Evolutionary conservation across 1,139 yeast genomes (phyloP).

Genomic region (Hyphopichia buzzinii): DNA sequence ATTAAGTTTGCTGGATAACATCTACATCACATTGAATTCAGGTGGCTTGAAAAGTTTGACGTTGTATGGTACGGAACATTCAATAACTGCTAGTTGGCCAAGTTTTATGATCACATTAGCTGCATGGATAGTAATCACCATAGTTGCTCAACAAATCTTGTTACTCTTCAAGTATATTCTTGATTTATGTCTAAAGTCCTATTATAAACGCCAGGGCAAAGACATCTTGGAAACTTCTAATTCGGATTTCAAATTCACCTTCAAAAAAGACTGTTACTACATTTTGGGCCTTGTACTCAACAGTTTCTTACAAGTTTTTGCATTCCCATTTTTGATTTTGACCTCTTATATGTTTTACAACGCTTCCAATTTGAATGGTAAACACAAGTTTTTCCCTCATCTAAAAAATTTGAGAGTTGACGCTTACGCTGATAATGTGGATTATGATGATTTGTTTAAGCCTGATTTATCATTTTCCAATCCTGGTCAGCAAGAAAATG

Average conservation of each 20-base stretch:
- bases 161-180: conserved; percentile 16
- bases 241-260: conserved; percentile 10
- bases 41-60: conserved; percentile 35
- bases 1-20: conserved; percentile 25
- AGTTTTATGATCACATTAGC: conserved; percentile 38
- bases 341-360: conserved; percentile 37
- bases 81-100: conserved; percentile 36
- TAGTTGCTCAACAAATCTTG: conserved; percentile 22
- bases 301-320: conserved; percentile 35
- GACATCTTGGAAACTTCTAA: conserved; percentile 4
- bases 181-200: conserved; percentile 11
- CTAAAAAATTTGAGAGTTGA: conserved; percentile 14
- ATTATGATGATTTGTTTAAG: conserved; percentile 24
- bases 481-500: not conserved
- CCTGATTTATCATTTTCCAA: conserved; percentile 11
- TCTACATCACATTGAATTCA: conserved; percentile 32
- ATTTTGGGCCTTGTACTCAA: conserved; percentile 33
- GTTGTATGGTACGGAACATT: conserved; percentile 23
- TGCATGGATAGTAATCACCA: conserved; percentile 26
- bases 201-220: conserved; percentile 5
- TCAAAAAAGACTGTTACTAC: conserved; percentile 23
- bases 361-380: conserved; percentile 16
- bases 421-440: conserved; percentile 26
- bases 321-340: conserved; percentile 46
- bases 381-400: conserved; percentile 14